Base-by-base conservation (phyloP, 2,329 filamentous ascomycete genomes). In the Thermomyces lanuginosus region DNA sequence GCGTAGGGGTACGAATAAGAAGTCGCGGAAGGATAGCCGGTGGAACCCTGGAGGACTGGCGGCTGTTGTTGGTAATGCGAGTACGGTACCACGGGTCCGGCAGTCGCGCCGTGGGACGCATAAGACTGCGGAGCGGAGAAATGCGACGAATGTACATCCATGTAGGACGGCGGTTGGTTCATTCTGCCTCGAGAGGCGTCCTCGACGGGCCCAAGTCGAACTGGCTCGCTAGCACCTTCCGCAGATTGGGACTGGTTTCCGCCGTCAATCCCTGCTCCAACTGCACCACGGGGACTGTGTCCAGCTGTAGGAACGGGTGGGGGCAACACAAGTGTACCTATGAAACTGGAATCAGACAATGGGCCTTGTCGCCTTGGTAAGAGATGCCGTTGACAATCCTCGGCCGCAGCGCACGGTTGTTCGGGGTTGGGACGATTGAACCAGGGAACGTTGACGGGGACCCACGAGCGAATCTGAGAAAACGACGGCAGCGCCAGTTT, bases 401-500 rank as follows among this genome's bases (percentile, higher is more conserved):
- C n/a, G n/a, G n/a, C n/a, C n/a, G n/a, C 25, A n/a, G 25, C 19
- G 22, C 8, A 22, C 44, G 66, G 61, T 52, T 70, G 69, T 53
- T 76, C 69, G 39, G 61, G 53, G 49, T 69, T 66, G 58, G 76
- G 67, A 49, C 66, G 61, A 57, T 72, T 74, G 59, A 75, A 78
- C 59, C 72, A 81, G 53, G 61, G 56, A 40, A 67, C 64, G 58
- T 84, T 76, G 57, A 69, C 66, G 50, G 67, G 66, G 63, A 75
- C 76, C 71, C 78, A 75, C 69, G 74, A 71, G 60, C 80, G 75
- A 63, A 79, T 71, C 64, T 80, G 74, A 50, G 77, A 77, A 51
- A 83, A 77, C 61, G 79, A 79, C 61, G 80, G 78, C 57, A 84
- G 73, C 79, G 84, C 81, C 81, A 91, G 81, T 66, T 84, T 89